phyloP scores from a whole-genome alignment of 2,329 filamentous ascomycete genomes.

The Aureobasidium sp. region DNA sequence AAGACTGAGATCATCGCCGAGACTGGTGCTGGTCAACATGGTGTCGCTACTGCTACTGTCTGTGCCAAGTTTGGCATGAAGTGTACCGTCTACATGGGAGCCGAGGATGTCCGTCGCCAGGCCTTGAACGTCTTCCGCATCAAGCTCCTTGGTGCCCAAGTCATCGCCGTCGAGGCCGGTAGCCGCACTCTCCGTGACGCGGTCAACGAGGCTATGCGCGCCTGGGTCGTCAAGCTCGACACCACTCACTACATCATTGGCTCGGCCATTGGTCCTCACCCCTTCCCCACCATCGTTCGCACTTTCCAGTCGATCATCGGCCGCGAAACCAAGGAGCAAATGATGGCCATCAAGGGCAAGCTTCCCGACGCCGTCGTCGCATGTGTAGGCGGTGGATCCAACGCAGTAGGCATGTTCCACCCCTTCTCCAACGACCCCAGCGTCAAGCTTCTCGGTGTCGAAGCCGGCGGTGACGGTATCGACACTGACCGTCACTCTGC shows the following conservation, averaged over 20 bases:
- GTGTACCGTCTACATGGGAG: slow-evolving; percentile 97
- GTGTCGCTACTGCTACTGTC: slow-evolving; percentile 93
- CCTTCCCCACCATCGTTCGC: slow-evolving; percentile 93
- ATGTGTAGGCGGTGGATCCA: slow-evolving; percentile 91
- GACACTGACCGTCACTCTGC: slow-evolving; percentile 81
- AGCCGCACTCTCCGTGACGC: slow-evolving; percentile 56
- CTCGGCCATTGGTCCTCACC: slow-evolving; percentile 93
- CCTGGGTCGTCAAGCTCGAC: slow-evolving; percentile 87
- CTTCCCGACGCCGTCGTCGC: slow-evolving; percentile 93
- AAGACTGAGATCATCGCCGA: slow-evolving; percentile 98
- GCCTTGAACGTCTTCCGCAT: slow-evolving; percentile 98
- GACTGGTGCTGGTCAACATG: slow-evolving; percentile 94
- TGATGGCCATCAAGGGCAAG: slow-evolving; percentile 74
- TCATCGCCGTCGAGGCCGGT: slow-evolving; percentile 87
- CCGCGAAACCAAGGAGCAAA: slow-evolving; percentile 86
- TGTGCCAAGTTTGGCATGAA: slow-evolving; percentile 98
- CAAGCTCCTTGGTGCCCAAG: slow-evolving; percentile 86
- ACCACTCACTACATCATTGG: slow-evolving; percentile 98
- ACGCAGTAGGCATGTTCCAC: slow-evolving; percentile 97
- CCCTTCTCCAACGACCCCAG: slow-evolving; percentile 79
- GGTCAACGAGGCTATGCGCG: slow-evolving; percentile 89
- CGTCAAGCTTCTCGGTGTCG: slow-evolving; percentile 86
- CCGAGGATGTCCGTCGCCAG: slow-evolving; percentile 91
- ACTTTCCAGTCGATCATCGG: slow-evolving; percentile 98
- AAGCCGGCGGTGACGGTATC: slow-evolving; percentile 88